Evolutionary conservation across 148 eudicot species (phyloP).

Genomic region (Hydrangea macrophylla): DNA sequence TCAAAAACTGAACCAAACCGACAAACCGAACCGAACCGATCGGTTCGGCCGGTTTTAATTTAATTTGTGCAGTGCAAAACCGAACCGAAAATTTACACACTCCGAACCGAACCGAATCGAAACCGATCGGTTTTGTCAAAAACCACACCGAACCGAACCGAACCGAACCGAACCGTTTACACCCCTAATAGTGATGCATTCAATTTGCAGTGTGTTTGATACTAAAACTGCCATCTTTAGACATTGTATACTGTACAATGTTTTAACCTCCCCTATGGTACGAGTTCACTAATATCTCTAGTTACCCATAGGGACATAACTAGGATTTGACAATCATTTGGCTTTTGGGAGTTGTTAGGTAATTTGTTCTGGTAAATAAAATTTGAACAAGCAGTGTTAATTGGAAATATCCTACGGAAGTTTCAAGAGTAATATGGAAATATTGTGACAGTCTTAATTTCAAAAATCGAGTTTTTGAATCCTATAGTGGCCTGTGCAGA

Average conservation of each 20-base stretch:
- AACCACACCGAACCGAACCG: no score
- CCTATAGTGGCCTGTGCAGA: no score
- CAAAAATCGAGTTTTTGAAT: not conserved
- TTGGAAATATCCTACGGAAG: not conserved
- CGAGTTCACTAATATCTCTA: not conserved
- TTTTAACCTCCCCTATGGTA: conserved; percentile 1
- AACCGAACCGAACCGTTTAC: no score
- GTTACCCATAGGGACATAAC: not conserved
- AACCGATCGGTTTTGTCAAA: no score
- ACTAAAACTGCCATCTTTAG: not conserved
- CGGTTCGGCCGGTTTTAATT: no score
- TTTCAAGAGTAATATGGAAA: not conserved
- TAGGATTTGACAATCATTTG: not conserved
- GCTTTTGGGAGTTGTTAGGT: not conserved
- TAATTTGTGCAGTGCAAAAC: no score
- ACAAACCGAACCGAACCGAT: no score
- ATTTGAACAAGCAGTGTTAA: not conserved
- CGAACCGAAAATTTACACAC: no score
- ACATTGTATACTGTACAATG: not conserved
- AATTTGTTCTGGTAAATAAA: not conserved
- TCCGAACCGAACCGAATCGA: no score
- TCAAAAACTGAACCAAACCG: no score
- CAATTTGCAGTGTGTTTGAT: not conserved
- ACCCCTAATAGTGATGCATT: no score
- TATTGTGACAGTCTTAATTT: not conserved